Conservation (phyloP, 345 rosid species). For the Populus tremula region DNA sequence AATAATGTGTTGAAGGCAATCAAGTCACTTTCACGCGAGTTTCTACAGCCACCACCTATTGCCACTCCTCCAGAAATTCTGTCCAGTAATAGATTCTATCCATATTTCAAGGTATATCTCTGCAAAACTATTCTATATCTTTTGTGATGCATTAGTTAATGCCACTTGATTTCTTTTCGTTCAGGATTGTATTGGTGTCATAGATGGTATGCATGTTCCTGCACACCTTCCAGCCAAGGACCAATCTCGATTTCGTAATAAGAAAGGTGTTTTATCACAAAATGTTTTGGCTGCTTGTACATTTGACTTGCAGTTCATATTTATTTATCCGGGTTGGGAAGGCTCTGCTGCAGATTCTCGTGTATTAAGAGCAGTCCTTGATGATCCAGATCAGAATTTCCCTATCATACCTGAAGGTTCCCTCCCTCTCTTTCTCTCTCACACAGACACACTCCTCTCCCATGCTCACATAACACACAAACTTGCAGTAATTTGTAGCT, state of each 20-base stretch:
- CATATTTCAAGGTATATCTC: slow-evolving; percentile 64
- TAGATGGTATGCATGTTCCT: slow-evolving; percentile 69
- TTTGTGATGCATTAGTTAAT: background rate
- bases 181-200: slow-evolving; percentile 75
- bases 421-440: background rate
- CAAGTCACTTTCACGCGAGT: slow-evolving; percentile 67
- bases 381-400: slow-evolving; percentile 78
- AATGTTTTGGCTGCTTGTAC: slow-evolving; percentile 82
- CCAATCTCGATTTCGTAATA: slow-evolving; percentile 67
- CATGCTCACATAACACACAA: too few relatives aligned
- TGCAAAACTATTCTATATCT: background rate
- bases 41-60: slow-evolving; percentile 45
- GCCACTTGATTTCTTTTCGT: slow-evolving; percentile 12
- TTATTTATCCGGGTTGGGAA: slow-evolving; percentile 83
- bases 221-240: slow-evolving; percentile 78
- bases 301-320: slow-evolving; percentile 69
- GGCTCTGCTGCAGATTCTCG: slow-evolving; percentile 73
- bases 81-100: slow-evolving; percentile 50
- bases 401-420: slow-evolving; percentile 68
- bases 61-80: slow-evolving; percentile 46
- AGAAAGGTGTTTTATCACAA: slow-evolving; percentile 60
- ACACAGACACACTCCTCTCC: background rate
- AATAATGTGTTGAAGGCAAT: slow-evolving; percentile 74
- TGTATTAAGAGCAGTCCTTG: slow-evolving; percentile 66
- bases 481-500: background rate